Evolutionary conservation across 805 yeast species (phyloP).

Genomic region (Kuraishia capsulata): DNA sequence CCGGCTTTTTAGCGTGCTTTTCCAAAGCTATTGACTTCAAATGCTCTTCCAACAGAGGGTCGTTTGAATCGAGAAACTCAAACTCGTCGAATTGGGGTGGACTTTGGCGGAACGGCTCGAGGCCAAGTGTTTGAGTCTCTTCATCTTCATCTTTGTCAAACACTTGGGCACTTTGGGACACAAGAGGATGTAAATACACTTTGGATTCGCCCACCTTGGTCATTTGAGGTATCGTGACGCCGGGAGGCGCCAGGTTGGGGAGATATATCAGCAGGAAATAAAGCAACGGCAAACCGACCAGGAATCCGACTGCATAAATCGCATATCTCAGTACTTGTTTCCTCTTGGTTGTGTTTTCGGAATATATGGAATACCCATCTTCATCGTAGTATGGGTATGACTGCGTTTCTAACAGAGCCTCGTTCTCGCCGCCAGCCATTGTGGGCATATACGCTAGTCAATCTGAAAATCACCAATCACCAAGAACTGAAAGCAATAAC

Average conservation of each 20-base stretch:
- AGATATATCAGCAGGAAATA: conserved; percentile 18
- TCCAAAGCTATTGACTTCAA: conserved; percentile 7
- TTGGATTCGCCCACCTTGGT: conserved; percentile 11
- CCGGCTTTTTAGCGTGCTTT: conserved; percentile 6
- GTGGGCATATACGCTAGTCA: too few species aligned
- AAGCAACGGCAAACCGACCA: conserved; percentile 13
- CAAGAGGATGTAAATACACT: conserved; percentile 21
- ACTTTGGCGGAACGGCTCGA: conserved; percentile 16
- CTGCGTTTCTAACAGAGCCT: not conserved
- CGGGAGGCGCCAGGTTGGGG: conserved; percentile 24
- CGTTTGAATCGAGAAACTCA: conserved; percentile 8
- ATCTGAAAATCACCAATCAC: too few species aligned
- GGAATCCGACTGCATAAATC: not conserved
- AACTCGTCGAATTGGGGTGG: conserved; percentile 16
- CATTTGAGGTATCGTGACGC: conserved; percentile 15
- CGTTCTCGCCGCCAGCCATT: not conserved
- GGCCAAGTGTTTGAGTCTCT: conserved; percentile 5
- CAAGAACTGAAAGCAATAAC: too few species aligned
- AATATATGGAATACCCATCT: conserved; percentile 5
- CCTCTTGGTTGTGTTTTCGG: conserved; percentile 13
- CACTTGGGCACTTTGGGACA: conserved; percentile 7
- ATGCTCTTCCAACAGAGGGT: conserved; percentile 13
- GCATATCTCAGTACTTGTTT: not conserved
- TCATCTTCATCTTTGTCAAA: too few species aligned
- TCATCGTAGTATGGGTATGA: conserved; percentile 3